Evolutionary conservation across 495 filamentous ascomycete species (phyloP).

Genomic region (Pyrenula aspistea): DNA sequence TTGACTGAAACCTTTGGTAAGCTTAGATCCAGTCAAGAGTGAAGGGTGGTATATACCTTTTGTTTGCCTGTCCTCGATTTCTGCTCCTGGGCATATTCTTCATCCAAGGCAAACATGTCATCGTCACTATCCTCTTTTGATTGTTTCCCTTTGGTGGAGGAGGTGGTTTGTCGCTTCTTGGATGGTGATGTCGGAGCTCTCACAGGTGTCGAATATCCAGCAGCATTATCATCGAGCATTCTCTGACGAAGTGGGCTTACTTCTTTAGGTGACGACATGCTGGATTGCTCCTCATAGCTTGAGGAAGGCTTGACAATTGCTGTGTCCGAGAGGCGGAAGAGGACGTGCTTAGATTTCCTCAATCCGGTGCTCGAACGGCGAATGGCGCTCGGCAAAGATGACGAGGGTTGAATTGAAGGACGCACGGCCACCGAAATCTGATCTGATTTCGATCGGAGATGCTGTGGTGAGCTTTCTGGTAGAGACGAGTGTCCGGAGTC

Average conservation of each 20-base stretch:
- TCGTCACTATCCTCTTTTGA: not conserved
- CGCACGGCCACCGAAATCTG: not conserved
- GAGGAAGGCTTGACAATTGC: not conserved
- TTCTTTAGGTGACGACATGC: not conserved
- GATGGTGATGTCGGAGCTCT: not conserved
- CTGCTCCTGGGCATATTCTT: not conserved
- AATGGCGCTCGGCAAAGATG: not conserved
- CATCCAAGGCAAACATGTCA: not conserved
- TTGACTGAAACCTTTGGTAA: too few relatives aligned
- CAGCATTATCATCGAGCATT: not conserved
- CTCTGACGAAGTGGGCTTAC: not conserved
- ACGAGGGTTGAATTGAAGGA: not conserved
- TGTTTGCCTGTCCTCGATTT: not conserved
- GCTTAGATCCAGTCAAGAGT: too few relatives aligned
- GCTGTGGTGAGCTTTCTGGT: not conserved
- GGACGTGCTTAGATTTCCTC: not conserved
- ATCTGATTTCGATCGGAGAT: not conserved
- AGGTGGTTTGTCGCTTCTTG: not conserved
- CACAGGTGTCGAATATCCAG: not conserved
- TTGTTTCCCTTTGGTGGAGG: not conserved
- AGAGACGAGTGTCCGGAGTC: not conserved
- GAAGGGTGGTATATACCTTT: too few relatives aligned
- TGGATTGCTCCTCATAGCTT: not conserved
- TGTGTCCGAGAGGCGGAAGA: not conserved
- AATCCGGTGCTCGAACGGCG: not conserved